Evolutionary conservation across 164 flowering plant species (phyloP), one percentile per base, ranked within the genome.

Genomic region (Saururus chinensis): DNA sequence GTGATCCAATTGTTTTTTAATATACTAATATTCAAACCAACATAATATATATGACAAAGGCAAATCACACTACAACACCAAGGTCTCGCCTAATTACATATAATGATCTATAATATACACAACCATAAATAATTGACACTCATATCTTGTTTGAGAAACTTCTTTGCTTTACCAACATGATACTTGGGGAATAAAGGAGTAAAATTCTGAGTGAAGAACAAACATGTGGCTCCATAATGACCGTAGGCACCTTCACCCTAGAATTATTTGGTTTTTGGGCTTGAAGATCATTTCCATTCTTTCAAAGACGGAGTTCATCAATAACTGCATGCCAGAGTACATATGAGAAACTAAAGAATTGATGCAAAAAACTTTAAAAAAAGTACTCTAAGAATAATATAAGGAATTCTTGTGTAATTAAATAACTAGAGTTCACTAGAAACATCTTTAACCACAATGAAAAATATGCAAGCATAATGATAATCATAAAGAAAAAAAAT

Each of bases 181-280:
- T 79, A 92, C 98, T 92, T 70, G 96, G 93, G 71, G 66, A 86
- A 71, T 68, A 79, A 53, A 88, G 76, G 64, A 89, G 78, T 60
- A 89, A 76, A 68, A 86, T 84, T 65, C 59, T 77, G 64, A 86
- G 22, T 35, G 64, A 68, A 63, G 77, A 76, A 66, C 75, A 76
- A 22, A 65, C 56, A 62, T 62, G 64, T 49, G 93, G 92, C 71
- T 88, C 89, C 68, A 76, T 82, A 23, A 67, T 45, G 58, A 66
- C 66, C 56, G 78, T 85, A 62, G 70, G 64, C 64, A 73, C 83
- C 75, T 74, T 83, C 51, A 64, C 63, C 67, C 79, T 66, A 66
- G 72, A 23, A 66, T 71, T 65, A 60, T 68, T 68, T 59, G 67
- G 53, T 30, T 66, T 64, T 60, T 61, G 42, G 22, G 19, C 56